Percentiles rank a stretch among this genome's conserved stretches.
These are phyloP conservation scores for Malbranchea zuffiana DNA, from an alignment of 2,329 filamentous ascomycete species.

Conservation along the genomic window DNA sequence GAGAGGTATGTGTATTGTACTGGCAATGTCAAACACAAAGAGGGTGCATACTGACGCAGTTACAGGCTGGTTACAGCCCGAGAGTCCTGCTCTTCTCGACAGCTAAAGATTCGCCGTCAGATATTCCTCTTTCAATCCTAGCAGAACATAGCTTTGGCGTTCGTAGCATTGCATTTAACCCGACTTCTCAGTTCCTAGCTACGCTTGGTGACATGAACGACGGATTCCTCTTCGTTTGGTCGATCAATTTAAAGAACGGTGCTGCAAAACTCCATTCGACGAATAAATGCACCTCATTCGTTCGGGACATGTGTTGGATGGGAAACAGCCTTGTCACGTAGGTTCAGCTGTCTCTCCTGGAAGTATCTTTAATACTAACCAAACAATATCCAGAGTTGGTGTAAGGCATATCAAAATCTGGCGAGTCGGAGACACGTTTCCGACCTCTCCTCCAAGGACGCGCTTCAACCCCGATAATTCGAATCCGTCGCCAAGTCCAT, in stretches of 20 bases:
- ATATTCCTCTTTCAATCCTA: conserved; percentile 72
- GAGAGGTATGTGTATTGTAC: conserved; percentile 68
- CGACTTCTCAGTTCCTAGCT: conserved; percentile 74
- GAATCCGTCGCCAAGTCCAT: conserved; percentile 32
- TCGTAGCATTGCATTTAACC: conserved; percentile 76
- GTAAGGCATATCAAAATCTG: conserved; percentile 89
- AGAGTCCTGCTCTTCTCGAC: conserved; percentile 83
- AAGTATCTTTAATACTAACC: background rate
- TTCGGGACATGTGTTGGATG: conserved; percentile 85
- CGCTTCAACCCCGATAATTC: conserved; percentile 37
- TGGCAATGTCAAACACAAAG: too few species aligned
- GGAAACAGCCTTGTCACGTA: conserved; percentile 68
- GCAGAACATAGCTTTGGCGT: conserved; percentile 88
- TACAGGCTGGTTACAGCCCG: conserved; percentile 75
- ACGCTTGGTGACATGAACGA: conserved; percentile 84
- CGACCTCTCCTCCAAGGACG: conserved; percentile 53
- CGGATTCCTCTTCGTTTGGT: conserved; percentile 88
- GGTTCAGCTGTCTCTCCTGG: conserved; percentile 20
- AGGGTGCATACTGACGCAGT: conserved; percentile 18
- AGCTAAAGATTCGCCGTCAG: conserved; percentile 61
- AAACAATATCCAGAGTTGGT: conserved; percentile 45
- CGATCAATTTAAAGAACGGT: conserved; percentile 69
- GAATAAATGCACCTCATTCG: conserved; percentile 83
- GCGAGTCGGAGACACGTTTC: conserved; percentile 60
- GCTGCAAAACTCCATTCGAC: conserved; percentile 67